Base-by-base conservation (phyloP, 345 rosid species). In the Eucalyptus lansdowneana region DNA sequence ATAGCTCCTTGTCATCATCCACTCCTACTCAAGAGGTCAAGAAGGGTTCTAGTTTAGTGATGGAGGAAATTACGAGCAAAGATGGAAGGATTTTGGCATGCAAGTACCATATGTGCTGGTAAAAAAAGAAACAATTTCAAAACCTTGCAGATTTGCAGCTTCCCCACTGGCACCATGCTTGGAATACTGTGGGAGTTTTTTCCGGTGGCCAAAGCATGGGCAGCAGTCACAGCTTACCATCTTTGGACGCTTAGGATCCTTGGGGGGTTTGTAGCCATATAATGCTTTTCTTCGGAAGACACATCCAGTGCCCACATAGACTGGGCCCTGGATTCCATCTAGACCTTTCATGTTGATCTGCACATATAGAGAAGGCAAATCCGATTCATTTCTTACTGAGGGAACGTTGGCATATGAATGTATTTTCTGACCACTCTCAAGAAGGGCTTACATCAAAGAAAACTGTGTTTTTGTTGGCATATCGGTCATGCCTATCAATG, bases 151-250 rank as follows among this genome's bases (percentile, higher is more conserved):
- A 91, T 90, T 91, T 88, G 95, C 91, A n/a, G 90, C 93, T 86
- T 95, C 96, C 31, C 90, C 94, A 87, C 89, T 93, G 87, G 91
- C 91, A 87, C 93, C 94, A 50, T 93, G 80, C 92, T 93, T 94
- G 15, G 95, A 87, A 56, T 91, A 31, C 91, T 95, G 95, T 90
- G 94, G 96, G 50, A 91, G 88, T 90, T 95, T 97, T 90, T 93
- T 96, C 80, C 96, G 95, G 88, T 95, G 95, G 88, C 99, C 99
- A 86, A 97, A 97, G 89, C 99, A 97, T 87, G 99, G 99, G 94
- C 98, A 98, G 90, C 99, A 97, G 90, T 94, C 99, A 91, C 99
- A 98, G 93, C 93, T 97, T 14, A 94, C 96, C 99, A 98, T 98
- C 94, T 98, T 97, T 10, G 99, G 99, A 88, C 99, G 98, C 94